Conservation (phyloP, 106 monocot species). For the Dendrobium nobile region DNA sequence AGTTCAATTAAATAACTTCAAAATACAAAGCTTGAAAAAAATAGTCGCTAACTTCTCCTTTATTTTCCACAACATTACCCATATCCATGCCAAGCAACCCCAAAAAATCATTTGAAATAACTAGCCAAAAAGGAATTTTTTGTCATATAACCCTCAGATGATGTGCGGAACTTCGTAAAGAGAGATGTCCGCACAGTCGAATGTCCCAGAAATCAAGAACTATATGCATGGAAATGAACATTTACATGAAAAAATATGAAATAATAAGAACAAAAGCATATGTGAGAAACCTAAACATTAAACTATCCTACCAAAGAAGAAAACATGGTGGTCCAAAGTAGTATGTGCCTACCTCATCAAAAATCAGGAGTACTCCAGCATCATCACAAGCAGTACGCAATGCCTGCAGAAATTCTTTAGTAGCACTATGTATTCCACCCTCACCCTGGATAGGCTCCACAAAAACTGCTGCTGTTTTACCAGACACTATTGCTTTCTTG, state of each 20-base stretch:
- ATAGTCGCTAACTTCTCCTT: not conserved
- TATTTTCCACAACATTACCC: not conserved
- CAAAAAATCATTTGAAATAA: not conserved
- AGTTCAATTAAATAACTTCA: not conserved
- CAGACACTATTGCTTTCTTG: slow-evolving; percentile 34
- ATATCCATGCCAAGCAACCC: not conserved
- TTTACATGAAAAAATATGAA: not conserved
- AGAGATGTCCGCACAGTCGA: not conserved
- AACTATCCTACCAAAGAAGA: not conserved
- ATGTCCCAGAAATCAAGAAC: not conserved
- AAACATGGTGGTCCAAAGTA: not conserved
- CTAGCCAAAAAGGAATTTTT: not conserved
- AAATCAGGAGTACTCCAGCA: slow-evolving; percentile 68
- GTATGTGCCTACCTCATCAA: slow-evolving; percentile 73
- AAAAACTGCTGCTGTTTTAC: slow-evolving; percentile 88
- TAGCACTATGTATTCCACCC: slow-evolving; percentile 86
- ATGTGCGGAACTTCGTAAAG: not conserved
- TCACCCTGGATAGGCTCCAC: slow-evolving; percentile 97
- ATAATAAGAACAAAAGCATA: slow-evolving; percentile 1
- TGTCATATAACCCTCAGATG: not conserved
- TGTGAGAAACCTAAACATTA: not conserved
- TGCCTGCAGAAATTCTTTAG: slow-evolving; percentile 63
- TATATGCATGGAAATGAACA: not conserved
- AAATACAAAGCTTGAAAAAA: not conserved
- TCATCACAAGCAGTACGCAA: slow-evolving; percentile 66